Conservation (phyloP, 768 basidiomycete species). For the Leucocoprinus sp. region DNA sequence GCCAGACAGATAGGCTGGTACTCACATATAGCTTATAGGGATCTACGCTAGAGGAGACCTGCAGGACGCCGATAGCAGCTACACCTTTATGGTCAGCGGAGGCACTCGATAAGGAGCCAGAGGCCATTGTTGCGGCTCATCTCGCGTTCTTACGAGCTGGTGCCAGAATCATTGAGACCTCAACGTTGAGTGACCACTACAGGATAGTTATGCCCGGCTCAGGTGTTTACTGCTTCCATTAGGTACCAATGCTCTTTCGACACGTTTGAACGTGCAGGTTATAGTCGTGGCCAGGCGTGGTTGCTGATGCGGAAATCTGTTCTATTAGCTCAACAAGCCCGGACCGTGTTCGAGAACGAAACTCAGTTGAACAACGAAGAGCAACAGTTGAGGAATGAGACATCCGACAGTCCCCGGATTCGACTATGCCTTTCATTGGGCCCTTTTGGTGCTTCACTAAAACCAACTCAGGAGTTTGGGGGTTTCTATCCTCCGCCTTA, state of each 20-base stretch:
- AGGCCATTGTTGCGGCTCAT: slow-evolving; percentile 51
- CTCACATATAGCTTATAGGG: too few relatives aligned
- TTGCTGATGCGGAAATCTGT: slow-evolving; percentile 47
- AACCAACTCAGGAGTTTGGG: slow-evolving; percentile 62
- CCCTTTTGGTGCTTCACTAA: slow-evolving; percentile 61
- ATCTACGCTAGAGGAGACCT: slow-evolving; percentile 47
- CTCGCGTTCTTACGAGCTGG: slow-evolving; percentile 57
- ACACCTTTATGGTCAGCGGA: slow-evolving; percentile 69
- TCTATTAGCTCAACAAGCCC: slow-evolving; percentile 40
- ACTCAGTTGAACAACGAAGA: slow-evolving; percentile 18
- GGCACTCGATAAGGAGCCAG: slow-evolving; percentile 44
- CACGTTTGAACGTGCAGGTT: slow-evolving; percentile 46
- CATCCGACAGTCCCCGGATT: slow-evolving; percentile 16
- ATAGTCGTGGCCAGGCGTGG: slow-evolving; percentile 33
- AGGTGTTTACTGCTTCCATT: not conserved
- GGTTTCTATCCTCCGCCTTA: slow-evolving; percentile 73
- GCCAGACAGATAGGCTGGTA: too few relatives aligned
- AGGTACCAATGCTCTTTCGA: slow-evolving; percentile 62
- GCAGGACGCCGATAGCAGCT: slow-evolving; percentile 38
- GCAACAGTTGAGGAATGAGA: slow-evolving; percentile 10
- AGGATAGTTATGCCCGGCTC: not conserved
- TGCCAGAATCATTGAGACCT: slow-evolving; percentile 55
- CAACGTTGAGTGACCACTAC: slow-evolving; percentile 41
- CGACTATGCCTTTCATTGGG: slow-evolving; percentile 65
- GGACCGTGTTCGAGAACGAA: slow-evolving; percentile 9